Conservation (phyloP, 163 green algal species). For the Prototheca stagnorum region DNA sequence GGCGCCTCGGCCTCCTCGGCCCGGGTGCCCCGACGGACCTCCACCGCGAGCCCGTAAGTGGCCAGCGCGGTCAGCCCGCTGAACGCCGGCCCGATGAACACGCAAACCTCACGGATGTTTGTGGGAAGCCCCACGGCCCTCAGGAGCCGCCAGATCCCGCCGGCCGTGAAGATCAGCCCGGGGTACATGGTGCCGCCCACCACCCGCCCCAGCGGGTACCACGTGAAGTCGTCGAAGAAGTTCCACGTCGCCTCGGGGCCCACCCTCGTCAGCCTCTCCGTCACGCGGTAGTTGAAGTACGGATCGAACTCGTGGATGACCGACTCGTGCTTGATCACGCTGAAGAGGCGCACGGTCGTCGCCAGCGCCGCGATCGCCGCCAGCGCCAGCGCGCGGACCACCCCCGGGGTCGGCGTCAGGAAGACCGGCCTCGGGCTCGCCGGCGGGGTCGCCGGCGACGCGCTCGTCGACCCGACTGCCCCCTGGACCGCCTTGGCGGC, state of each 20-base stretch:
- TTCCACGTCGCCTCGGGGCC: constrained; percentile 79
- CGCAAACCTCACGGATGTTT: constrained; percentile 84
- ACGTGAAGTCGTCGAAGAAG: constrained; percentile 79
- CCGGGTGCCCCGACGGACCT: constrained; percentile 24
- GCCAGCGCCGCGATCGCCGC: constrained; percentile 15
- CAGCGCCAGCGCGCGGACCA: background rate
- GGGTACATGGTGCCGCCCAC: constrained; percentile 75
- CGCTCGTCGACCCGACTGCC: too few relatives aligned
- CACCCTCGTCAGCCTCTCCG: constrained; percentile 59
- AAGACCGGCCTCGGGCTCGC: too few relatives aligned
- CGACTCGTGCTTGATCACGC: constrained; percentile 76
- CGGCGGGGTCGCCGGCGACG: too few relatives aligned
- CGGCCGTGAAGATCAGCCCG: constrained; percentile 67
- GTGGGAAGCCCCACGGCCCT: constrained; percentile 69
- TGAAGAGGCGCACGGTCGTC: constrained; percentile 49
- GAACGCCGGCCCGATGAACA: constrained; percentile 90
- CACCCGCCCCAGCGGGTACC: constrained; percentile 78
- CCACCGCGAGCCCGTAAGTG: constrained; percentile 67
- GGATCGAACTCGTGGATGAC: constrained; percentile 64
- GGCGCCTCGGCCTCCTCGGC: background rate
- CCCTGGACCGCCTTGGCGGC: too few relatives aligned
- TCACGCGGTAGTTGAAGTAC: constrained; percentile 80
- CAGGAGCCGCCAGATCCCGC: constrained; percentile 61
- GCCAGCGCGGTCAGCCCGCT: constrained; percentile 67
- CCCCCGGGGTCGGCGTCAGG: too few relatives aligned